Evolutionary conservation across 192 early-diverging fungal species (phyloP).

Genomic region (Gamsiella multidivaricata): DNA sequence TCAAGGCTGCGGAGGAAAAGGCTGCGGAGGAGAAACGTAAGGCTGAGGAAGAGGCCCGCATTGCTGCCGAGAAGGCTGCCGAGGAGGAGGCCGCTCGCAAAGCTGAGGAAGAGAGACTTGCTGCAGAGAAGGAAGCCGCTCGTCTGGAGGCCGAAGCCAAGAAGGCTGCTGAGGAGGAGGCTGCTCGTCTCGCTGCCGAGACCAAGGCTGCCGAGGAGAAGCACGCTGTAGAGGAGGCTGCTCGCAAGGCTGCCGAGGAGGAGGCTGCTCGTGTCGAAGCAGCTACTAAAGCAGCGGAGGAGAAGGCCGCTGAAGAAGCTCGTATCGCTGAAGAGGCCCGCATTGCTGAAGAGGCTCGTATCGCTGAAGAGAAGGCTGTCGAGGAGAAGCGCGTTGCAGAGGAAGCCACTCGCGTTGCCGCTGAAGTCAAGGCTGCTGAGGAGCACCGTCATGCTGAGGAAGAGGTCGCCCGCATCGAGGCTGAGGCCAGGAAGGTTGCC

Average conservation of each 20-base stretch:
- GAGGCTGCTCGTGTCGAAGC: no score
- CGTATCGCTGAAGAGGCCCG: no score
- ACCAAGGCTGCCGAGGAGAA: conserved; percentile 11
- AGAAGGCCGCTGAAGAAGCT: no score
- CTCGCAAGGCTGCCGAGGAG: conserved; percentile 23
- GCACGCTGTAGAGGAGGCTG: conserved; percentile 9
- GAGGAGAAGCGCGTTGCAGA: no score
- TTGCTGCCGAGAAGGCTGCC: conserved; percentile 26
- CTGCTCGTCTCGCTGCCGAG: conserved; percentile 16
- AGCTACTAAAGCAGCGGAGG: no score
- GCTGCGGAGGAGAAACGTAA: conserved; percentile 3
- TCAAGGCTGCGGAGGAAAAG: conserved; percentile 9
- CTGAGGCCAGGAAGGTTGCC: conserved; percentile 15
- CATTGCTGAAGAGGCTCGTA: no score
- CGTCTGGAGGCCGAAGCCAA: neutral
- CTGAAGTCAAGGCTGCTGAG: conserved; percentile 18
- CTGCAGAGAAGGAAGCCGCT: conserved; percentile 13
- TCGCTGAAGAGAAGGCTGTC: no score
- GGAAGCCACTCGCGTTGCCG: no score
- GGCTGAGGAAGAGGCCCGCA: conserved; percentile 18
- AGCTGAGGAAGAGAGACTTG: conserved; percentile 19
- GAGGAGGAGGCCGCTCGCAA: conserved; percentile 6
- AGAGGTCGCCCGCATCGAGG: conserved; percentile 14
- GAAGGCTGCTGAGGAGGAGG: no score
- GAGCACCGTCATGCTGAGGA: conserved; percentile 16